A percentile compares a stretch with the other conserved stretches of the same genome.
Evolutionary conservation across 2,329 filamentous ascomycete genomes (phyloP).

Genomic region (Botrytis fragariae): DNA sequence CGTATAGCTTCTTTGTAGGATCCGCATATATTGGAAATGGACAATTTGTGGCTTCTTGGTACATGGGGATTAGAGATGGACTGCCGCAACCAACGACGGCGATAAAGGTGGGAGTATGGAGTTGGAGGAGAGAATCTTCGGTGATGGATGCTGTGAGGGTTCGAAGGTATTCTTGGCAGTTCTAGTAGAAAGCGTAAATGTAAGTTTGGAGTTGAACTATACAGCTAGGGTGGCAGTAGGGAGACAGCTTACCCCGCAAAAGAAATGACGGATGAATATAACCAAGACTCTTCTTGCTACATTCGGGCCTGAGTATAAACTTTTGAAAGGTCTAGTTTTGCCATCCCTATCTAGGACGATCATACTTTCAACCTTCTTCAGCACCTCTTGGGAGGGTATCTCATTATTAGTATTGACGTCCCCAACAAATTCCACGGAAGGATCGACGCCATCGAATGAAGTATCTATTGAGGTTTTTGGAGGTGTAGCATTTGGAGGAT

Average conservation of each 20-base stretch:
- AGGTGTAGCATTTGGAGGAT: neutral
- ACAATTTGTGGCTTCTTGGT: slow-evolving; percentile 47
- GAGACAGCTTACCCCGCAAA: slow-evolving; percentile 38
- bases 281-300: slow-evolving; percentile 37
- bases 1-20: slow-evolving; percentile 52
- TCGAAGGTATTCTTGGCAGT: slow-evolving; percentile 40
- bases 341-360: slow-evolving; percentile 37
- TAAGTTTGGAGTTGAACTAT: slow-evolving; percentile 1
- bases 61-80: slow-evolving; percentile 53
- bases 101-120: slow-evolving; percentile 41
- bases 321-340: slow-evolving; percentile 36
- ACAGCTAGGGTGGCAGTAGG: neutral
- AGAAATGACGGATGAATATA: slow-evolving; percentile 42
- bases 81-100: slow-evolving; percentile 56
- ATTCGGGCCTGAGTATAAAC: slow-evolving; percentile 38
- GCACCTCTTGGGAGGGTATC: slow-evolving; percentile 49
- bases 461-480: slow-evolving; percentile 24
- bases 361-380: slow-evolving; percentile 49
- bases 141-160: slow-evolving; percentile 35
- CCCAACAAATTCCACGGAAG: slow-evolving; percentile 53
- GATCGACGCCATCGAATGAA: slow-evolving; percentile 23
- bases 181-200: slow-evolving; percentile 26
- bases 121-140: slow-evolving; percentile 35
- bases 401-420: slow-evolving; percentile 55
- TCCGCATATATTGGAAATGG: slow-evolving; percentile 58